Percentiles rank a stretch among this genome's conserved stretches.
phyloP scores from a whole-genome alignment of 2,329 filamentous ascomycete species.

The Aureobasidium vineae region DNA sequence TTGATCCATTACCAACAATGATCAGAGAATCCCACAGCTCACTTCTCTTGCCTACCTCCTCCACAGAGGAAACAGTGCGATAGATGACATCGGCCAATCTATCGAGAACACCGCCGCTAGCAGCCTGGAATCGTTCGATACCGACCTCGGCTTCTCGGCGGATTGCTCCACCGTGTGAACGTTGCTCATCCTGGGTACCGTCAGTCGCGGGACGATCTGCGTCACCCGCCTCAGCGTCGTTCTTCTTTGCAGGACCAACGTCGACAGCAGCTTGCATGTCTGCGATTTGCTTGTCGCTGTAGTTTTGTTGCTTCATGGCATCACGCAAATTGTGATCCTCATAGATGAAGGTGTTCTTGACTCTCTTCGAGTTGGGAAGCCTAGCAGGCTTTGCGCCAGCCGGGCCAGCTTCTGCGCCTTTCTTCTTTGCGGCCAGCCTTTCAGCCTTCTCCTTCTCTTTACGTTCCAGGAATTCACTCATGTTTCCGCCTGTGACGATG shows the following conservation, averaged over 20 bases:
- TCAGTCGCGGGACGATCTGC: conserved; percentile 32
- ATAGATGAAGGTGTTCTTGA: conserved; percentile 68
- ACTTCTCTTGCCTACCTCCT: conserved; percentile 79
- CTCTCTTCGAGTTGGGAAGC: conserved; percentile 70
- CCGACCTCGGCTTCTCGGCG: conserved; percentile 71
- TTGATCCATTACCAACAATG: conserved; percentile 84
- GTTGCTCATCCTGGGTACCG: conserved; percentile 31
- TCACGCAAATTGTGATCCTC: conserved; percentile 63
- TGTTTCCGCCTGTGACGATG: conserved; percentile 72
- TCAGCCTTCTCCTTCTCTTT: conserved; percentile 71
- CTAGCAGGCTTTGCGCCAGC: conserved; percentile 59
- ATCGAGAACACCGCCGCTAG: conserved; percentile 71
- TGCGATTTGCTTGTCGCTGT: conserved; percentile 48
- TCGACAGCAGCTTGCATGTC: conserved; percentile 55
- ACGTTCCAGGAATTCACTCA: conserved; percentile 70
- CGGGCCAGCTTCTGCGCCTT: conserved; percentile 52
- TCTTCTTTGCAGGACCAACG: conserved; percentile 45
- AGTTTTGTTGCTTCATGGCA: conserved; percentile 52
- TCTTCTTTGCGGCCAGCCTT: conserved; percentile 60
- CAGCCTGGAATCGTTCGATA: conserved; percentile 66
- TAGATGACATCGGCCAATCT: conserved; percentile 82
- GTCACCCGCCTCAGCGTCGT: conserved; percentile 33
- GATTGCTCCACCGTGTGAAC: conserved; percentile 39
- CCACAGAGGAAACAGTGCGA: conserved; percentile 75
- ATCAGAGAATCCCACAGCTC: conserved; percentile 90